Base-by-base conservation (phyloP, 768 basidiomycete species). In the Mycena leptocephala region DNA sequence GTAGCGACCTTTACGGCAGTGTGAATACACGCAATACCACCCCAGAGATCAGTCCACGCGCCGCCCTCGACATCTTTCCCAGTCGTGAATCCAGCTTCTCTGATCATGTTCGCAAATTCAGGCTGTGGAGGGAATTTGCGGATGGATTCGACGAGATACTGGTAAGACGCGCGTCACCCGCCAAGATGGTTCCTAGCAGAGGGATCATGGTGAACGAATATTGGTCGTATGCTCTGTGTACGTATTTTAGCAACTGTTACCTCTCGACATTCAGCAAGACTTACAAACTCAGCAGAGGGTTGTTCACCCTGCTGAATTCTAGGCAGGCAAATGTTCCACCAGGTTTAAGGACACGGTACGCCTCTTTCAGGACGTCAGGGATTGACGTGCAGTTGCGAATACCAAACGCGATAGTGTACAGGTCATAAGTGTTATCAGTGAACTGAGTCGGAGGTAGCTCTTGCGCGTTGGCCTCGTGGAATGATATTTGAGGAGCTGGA, bases 321-420 rank as follows among this genome's bases (percentile, higher is more conserved):
- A 99, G 91, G 82, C 97, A 98, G 13, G 96, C 95, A 83, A 99
- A 97, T 13, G 92, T 95, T 63, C 97, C 98, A 72, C 98, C 98
- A 0, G 98, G 98, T 83, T 97, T 99, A 39, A 99, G 91, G 18
- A 99, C 97, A 28, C 98, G 92, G 84, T 98, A 87, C 2, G 98
- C 98, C 83, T 99, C 97, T 72, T 89, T 89, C 56, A 99, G 87
- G 20, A 97, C 98, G 28, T 92, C 93, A 1, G 95, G 94, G 72
- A 99, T 92, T 61, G 95, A 96, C 22, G 98, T 99, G 87, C 96
- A 97, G 82, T 99, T 99, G 46, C 98, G 91, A 79, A 99, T 99
- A 30, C 98, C 98, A 80, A 99, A 99, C 0, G 98, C 97, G 83
- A 99, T 99, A 32, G 98, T 99, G 87, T 99, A 99, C 22, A 99